Percentiles rank a stretch among this genome's conserved stretches.
Evolutionary conservation across 148 eudicot genomes (phyloP).

Genomic region (Vaccinium darrowii): DNA sequence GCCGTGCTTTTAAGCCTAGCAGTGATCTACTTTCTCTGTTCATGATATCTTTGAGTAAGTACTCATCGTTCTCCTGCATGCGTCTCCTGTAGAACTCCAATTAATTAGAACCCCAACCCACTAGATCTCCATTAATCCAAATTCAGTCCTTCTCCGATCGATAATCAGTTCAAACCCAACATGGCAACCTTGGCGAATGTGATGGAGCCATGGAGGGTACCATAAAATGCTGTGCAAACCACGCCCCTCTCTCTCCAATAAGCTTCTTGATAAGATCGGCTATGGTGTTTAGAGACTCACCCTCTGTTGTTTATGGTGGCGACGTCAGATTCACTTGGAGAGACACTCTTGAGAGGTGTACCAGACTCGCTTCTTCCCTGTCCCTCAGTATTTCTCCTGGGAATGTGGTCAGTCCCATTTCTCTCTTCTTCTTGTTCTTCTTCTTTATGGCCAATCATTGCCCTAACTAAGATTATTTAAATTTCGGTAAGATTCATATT

Average conservation of each 20-base stretch:
- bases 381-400: conserved; percentile 31
- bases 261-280: conserved; percentile 47
- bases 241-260: conserved; percentile 39
- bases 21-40: too few relatives aligned
- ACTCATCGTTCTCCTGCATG: too few relatives aligned
- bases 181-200: neutral
- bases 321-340: conserved; percentile 36
- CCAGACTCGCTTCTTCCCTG: conserved; percentile 43
- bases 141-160: too few relatives aligned
- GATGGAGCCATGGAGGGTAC: conserved; percentile 49
- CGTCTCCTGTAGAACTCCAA: too few relatives aligned
- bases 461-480: too few relatives aligned
- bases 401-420: conserved; percentile 35
- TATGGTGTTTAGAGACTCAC: conserved; percentile 31
- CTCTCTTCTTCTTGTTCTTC: neutral
- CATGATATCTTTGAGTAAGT: too few relatives aligned
- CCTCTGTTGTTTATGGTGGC: conserved; percentile 31
- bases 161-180: too few relatives aligned
- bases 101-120: too few relatives aligned
- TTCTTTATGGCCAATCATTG: neutral
- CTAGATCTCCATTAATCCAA: too few relatives aligned
- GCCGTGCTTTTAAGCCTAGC: too few relatives aligned
- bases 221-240: conserved; percentile 36
- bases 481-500: neutral
- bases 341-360: conserved; percentile 40